Base-by-base conservation (phyloP, 345 rosid genomes). In the Acer saccharum region DNA sequence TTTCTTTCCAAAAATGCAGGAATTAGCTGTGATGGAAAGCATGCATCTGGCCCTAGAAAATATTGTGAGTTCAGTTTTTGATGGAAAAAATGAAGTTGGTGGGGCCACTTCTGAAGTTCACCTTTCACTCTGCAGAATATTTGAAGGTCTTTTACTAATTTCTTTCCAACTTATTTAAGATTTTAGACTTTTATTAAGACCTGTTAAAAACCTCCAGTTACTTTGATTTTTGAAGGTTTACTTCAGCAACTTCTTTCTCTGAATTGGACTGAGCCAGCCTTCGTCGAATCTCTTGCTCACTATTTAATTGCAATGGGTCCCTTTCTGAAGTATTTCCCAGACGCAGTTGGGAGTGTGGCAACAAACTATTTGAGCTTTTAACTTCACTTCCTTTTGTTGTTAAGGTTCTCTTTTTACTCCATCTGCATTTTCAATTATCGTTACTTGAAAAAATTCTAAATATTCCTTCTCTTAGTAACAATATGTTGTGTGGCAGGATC, bases 321-420 rank as follows among this genome's bases (percentile, higher is more conserved):
- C 65, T 93, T 92, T 78, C 75, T 95, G 85, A 95, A 95, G 80
- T 86, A 87, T 83, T 88, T 81, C 79, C 96, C 97, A 9, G 95
- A 91, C 84, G 94, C 92, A 48, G 93, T 81, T 83, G 93, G 96
- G 82, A 86, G 94, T 65, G 93, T 95, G 75, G 85, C 81, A 93
- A 83, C 81, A 95, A 95, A 87, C 83, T 95, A 66, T 95, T 95
- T 85, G 96, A 93, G 86, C 97, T 95, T 82, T 87, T 95, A 76
- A 90, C 87, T 25, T 90, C 97, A 62, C 97, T 93, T 84, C 98
- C 99, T 41, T 80, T 81, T 73, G 84, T 85, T 76, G 85, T 92
- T 62, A 88, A 93, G 99, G 98, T 95, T 78, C 71, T 78, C 68
- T 78, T 79, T 8, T 20, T 65, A 32, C 35, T 44, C 58, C 41